A percentile compares a stretch with the other conserved stretches of the same genome.
These are phyloP conservation scores for Ceriops zippeliana DNA, from an alignment of 345 rosid species.

Conservation along the genomic window DNA sequence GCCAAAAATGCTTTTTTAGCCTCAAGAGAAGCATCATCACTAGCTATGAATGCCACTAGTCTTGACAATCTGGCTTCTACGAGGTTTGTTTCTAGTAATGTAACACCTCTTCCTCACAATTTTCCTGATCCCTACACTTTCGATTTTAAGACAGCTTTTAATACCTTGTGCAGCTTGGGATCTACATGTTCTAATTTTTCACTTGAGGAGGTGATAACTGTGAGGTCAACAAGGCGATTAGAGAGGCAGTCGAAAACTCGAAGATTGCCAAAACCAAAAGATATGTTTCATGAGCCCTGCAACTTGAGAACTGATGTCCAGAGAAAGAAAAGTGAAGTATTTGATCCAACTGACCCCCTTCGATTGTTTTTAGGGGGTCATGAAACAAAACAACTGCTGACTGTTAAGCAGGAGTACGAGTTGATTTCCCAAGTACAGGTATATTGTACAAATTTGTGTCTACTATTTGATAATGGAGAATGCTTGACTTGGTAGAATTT, in stretches of 20 bases:
- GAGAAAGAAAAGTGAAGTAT: constrained; percentile 42
- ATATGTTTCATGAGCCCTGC: constrained; percentile 32
- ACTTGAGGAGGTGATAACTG: constrained; percentile 36
- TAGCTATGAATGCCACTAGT: constrained; percentile 40
- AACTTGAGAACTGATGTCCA: constrained; percentile 31
- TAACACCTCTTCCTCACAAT: constrained; percentile 5
- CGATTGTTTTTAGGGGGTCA: constrained; percentile 74
- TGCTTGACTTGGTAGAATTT: constrained; percentile 9
- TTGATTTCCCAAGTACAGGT: constrained; percentile 73
- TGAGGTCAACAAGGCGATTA: constrained; percentile 56
- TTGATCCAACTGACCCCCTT: constrained; percentile 62
- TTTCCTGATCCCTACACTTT: background rate
- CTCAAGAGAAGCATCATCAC: constrained; percentile 59
- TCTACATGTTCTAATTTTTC: constrained; percentile 35
- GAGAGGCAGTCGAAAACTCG: constrained; percentile 63
- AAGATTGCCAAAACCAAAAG: constrained; percentile 37
- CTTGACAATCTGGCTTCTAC: constrained; percentile 39
- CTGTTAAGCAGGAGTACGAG: constrained; percentile 67
- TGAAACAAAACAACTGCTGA: constrained; percentile 72
- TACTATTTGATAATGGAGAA: background rate
- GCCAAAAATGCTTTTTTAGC: constrained; percentile 77
- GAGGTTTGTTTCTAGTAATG: constrained; percentile 41
- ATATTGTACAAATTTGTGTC: constrained; percentile 4
- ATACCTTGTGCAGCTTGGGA: constrained; percentile 24
- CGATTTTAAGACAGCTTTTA: constrained; percentile 13